Conservation (phyloP, 2,329 filamentous ascomycete species). For the Dryadomyces quercivorus region DNA sequence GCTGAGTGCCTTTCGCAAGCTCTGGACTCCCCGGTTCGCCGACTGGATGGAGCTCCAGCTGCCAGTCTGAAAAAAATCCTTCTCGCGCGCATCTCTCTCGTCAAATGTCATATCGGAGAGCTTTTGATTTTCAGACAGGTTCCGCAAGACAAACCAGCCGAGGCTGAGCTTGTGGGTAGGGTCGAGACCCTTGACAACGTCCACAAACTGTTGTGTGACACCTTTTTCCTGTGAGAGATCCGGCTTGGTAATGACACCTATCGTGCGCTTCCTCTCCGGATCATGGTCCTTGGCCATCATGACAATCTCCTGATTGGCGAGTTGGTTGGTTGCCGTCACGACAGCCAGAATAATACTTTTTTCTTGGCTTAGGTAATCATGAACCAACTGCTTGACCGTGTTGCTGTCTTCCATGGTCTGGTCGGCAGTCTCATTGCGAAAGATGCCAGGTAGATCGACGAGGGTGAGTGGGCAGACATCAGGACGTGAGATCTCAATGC, state of each 20-base stretch:
- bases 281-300: constrained; percentile 29
- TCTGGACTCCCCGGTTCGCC: constrained; percentile 30
- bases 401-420: constrained; percentile 31
- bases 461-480: constrained; percentile 39
- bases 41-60: constrained; percentile 20
- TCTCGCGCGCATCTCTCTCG: constrained; percentile 27
- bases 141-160: constrained; percentile 37
- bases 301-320: constrained; percentile 45
- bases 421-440: constrained; percentile 31
- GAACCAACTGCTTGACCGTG: constrained; percentile 33
- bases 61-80: constrained; percentile 26
- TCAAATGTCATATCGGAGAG: constrained; percentile 27
- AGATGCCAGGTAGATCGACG: constrained; percentile 46
- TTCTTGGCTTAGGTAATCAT: constrained; percentile 41
- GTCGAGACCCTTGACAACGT: constrained; percentile 31
- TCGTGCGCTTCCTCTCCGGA: constrained; percentile 26
- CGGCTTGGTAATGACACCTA: constrained; percentile 47
- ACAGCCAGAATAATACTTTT: constrained; percentile 50
- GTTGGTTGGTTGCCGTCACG: constrained; percentile 42
- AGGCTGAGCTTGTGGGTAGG: constrained; percentile 32
- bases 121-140: neutral
- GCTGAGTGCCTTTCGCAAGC: constrained; percentile 36
- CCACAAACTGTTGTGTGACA: constrained; percentile 25
- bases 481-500: constrained; percentile 34
- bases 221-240: constrained; percentile 28